Percentiles rank a stretch among this genome's conserved stretches.
Conservation (phyloP, 139 green algal genomes). For the Auxenochlorella pyrenoidosa region DNA sequence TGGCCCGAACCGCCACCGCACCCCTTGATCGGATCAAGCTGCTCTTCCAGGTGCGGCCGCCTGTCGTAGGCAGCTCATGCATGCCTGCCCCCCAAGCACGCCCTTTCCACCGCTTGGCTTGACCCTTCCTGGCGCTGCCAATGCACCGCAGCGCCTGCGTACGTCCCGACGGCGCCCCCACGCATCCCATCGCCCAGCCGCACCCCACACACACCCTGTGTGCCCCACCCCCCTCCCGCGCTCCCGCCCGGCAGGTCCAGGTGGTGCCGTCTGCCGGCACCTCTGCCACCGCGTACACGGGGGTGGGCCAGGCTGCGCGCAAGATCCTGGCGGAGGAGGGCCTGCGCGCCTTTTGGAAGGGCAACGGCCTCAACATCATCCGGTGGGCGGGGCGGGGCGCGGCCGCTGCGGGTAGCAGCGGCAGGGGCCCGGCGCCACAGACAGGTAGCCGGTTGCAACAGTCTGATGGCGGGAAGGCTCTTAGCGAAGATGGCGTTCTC, state of each 20-base stretch:
- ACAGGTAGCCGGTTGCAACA: no score
- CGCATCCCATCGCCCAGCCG: no score
- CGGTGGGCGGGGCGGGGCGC: constrained; percentile 37
- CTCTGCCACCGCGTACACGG: constrained; percentile 78
- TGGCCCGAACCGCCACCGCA: constrained; percentile 75
- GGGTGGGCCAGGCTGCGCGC: constrained; percentile 78
- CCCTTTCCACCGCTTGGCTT: no score
- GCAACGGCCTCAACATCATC: constrained; percentile 92
- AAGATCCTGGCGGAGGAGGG: constrained; percentile 94
- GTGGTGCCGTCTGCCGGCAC: constrained; percentile 56
- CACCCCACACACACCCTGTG: no score
- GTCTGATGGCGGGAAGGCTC: neutral
- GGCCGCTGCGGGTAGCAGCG: no score
- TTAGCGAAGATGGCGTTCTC: neutral
- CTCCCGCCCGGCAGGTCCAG: constrained; percentile 13
- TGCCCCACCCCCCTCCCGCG: neutral
- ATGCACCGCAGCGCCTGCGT: no score
- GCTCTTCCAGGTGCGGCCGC: constrained; percentile 89
- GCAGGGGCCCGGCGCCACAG: no score
- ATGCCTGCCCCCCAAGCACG: no score
- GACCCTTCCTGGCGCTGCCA: no score
- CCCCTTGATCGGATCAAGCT: constrained; percentile 95
- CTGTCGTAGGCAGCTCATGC: neutral
- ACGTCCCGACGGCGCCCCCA: no score
- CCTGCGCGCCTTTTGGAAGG: constrained; percentile 92